These are phyloP conservation scores for Mycena vitilis DNA, from an alignment of 768 basidiomycete genomes.

Conservation along the genomic window DNA sequence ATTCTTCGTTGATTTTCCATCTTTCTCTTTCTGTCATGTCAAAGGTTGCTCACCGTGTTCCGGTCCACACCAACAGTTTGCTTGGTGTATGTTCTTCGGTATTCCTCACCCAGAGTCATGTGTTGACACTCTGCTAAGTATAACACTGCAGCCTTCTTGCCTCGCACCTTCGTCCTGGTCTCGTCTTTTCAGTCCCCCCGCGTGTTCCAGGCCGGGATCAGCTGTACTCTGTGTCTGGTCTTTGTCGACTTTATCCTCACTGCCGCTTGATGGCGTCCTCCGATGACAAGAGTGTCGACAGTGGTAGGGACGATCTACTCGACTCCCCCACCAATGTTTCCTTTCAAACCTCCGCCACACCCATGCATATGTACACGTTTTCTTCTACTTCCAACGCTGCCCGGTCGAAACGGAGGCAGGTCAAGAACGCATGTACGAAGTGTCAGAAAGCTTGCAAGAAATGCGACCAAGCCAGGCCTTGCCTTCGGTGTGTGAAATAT, in stretches of 20 bases:
- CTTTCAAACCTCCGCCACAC: conserved; percentile 57
- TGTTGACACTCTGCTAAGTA: conserved; percentile 30
- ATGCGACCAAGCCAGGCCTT: conserved; percentile 89
- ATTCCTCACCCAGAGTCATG: conserved; percentile 17
- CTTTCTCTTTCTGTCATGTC: neutral
- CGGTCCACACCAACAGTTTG: neutral
- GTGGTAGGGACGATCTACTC: conserved; percentile 45
- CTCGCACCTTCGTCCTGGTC: conserved; percentile 17
- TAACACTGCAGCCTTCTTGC: conserved; percentile 19
- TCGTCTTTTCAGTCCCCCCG: neutral
- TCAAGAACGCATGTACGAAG: conserved; percentile 92
- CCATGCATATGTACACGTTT: conserved; percentile 80
- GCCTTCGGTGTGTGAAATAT: conserved; percentile 93
- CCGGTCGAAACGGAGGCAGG: conserved; percentile 76
- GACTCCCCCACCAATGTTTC: conserved; percentile 50
- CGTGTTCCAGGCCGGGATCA: conserved; percentile 1
- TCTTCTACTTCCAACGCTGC: conserved; percentile 44
- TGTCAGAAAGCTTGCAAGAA: conserved; percentile 95
- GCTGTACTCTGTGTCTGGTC: conserved; percentile 10
- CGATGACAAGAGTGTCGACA: conserved; percentile 46
- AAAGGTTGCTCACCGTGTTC: neutral
- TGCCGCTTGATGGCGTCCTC: conserved; percentile 47
- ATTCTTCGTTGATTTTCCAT: neutral
- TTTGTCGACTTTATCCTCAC: conserved; percentile 27
- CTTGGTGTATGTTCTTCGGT: conserved; percentile 22